A percentile compares a stretch with the other conserved stretches of the same genome.
These are phyloP conservation scores for Paraurostyla sp. DNA, from an alignment of 73 alveolate species.

Conservation along the genomic window DNA sequence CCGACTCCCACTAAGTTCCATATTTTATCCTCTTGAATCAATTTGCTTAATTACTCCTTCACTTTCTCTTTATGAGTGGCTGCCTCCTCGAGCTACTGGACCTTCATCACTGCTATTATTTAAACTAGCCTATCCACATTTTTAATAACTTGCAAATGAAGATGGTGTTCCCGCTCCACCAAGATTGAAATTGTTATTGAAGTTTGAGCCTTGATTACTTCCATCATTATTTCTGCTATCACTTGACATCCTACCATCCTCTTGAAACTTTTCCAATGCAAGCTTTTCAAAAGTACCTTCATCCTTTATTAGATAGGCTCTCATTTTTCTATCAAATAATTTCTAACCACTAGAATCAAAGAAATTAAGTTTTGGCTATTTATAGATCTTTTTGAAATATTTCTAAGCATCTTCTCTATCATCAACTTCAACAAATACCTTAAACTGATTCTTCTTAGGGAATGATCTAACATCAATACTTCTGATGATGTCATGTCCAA, in stretches of 20 bases:
- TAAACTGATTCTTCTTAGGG: not conserved
- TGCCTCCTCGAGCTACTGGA: slow-evolving; percentile 5
- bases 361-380: not conserved
- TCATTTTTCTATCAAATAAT: slow-evolving; percentile 36
- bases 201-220: no score
- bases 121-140: slow-evolving; percentile 10
- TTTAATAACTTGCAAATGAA: slow-evolving; percentile 17
- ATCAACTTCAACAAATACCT: slow-evolving; percentile 23
- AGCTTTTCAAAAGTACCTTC: slow-evolving; percentile 46
- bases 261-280: not conserved
- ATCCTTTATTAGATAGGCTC: slow-evolving; percentile 40
- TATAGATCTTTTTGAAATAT: not conserved
- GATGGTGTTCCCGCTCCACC: slow-evolving; percentile 10
- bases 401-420: slow-evolving; percentile 17
- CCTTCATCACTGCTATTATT: slow-evolving; percentile 42
- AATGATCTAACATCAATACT: slow-evolving; percentile 6
- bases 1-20: not conserved
- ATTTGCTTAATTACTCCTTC: not conserved
- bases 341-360: not conserved
- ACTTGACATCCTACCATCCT: slow-evolving; percentile 30
- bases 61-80: slow-evolving; percentile 23
- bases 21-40: not conserved
- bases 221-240: not conserved
- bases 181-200: no score
- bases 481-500: slow-evolving; percentile 1